Percentiles rank a stretch among this genome's conserved stretches.
Evolutionary conservation across 148 eudicot genomes (phyloP).

Genomic region (Silene conica): DNA sequence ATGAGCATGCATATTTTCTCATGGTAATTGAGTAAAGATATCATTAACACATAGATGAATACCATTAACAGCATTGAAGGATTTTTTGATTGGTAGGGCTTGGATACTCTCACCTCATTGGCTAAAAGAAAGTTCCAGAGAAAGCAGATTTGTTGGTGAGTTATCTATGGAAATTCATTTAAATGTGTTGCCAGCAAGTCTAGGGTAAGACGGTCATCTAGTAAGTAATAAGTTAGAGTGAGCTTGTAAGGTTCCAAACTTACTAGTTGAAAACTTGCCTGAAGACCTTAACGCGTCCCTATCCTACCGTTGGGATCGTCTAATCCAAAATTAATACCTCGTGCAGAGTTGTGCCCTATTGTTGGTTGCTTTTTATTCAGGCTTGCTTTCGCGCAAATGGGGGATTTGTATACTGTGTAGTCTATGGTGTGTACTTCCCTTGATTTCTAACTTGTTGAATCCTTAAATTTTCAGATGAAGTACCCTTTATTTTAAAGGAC

Average conservation of each 20-base stretch:
- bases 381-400: background rate
- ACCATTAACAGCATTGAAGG: background rate
- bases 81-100: constrained; percentile 45
- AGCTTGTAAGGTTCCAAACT: too few relatives aligned
- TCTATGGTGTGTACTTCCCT: background rate
- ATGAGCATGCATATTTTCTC: background rate
- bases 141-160: too few relatives aligned
- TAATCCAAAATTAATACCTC: background rate
- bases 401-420: too few relatives aligned
- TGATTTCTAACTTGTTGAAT: background rate
- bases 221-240: background rate
- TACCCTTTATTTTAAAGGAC: constrained; percentile 60
- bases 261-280: too few relatives aligned
- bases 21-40: background rate
- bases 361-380: constrained; percentile 5
- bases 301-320: background rate
- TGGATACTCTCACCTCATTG: constrained; percentile 84
- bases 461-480: constrained; percentile 54
- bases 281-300: too few relatives aligned
- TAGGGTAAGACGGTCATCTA: background rate
- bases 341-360: background rate
- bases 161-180: background rate
- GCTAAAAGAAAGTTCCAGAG: constrained; percentile 12
- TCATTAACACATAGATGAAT: constrained; percentile 3
- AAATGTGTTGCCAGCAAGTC: background rate